Conservation (phyloP, 2,329 filamentous ascomycete genomes). For the Diaporthe aspalathi region DNA sequence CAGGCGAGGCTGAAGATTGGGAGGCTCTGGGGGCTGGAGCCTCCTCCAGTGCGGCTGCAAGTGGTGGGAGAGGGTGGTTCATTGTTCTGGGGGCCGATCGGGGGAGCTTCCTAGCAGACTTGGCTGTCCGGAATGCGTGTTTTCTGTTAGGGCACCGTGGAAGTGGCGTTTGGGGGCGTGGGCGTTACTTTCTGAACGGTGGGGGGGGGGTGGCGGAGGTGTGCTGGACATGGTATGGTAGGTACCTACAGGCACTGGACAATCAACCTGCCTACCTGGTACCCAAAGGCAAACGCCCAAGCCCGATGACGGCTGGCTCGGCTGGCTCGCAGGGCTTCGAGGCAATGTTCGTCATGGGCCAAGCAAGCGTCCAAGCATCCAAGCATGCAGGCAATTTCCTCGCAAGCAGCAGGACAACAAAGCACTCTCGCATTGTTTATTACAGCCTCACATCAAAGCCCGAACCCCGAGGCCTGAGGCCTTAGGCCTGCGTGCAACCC, state of each 20-base stretch:
- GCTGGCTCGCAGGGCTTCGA: neutral
- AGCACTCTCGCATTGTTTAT: neutral
- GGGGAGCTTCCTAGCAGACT: neutral
- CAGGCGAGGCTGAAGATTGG: constrained; percentile 15
- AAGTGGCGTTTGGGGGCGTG: no score
- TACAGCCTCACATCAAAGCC: neutral
- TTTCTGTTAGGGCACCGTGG: neutral
- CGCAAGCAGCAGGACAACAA: neutral
- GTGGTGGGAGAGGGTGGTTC: neutral
- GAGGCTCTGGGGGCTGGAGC: neutral
- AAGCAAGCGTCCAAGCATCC: constrained; percentile 18
- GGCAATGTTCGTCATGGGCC: constrained; percentile 17
- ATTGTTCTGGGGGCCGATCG: neutral
- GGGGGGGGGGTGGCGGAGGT: no score
- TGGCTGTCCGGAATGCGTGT: neutral
- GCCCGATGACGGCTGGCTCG: constrained; percentile 3
- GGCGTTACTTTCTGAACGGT: no score
- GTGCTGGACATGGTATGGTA: no score
- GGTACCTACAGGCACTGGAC: no score
- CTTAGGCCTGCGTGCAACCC: no score
- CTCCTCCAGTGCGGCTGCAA: neutral
- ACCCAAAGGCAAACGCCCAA: neutral
- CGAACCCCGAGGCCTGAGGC: neutral
- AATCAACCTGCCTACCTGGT: no score
- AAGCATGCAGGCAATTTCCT: constrained; percentile 4